Evolutionary conservation across 129 eudicot genomes (phyloP), one percentile per base, ranked within the genome.

Genomic region (Flaveria ramosissima): DNA sequence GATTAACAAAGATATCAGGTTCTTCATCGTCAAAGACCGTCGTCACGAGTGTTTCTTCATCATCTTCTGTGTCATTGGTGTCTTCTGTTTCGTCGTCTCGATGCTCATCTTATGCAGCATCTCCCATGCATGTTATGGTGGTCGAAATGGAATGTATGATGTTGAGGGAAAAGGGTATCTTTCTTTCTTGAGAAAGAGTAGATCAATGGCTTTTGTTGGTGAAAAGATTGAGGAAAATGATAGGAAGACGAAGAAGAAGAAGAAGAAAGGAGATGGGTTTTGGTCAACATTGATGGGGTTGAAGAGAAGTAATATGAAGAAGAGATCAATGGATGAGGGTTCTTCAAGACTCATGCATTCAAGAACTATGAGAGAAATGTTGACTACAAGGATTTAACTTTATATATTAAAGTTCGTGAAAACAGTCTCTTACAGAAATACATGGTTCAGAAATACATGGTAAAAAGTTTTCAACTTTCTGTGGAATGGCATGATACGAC

Each of bases 361-460:
- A 42, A 87, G 70, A 79, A 84, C 88, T 55, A 79, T 75, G 82
- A 81, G 84, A 24, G 86, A 87, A 68, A 84, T 69, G 88, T 70
- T 80, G 75, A 43, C 59, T 24, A 45, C 84, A 52, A 50, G 51
- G 81, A 51, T 9, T 67, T 46, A 9, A 10, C 21, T 36, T 7
- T 6, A 27, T 50, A 32, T 5, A 36, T 36, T 3, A 36, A 36
- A 36, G 41, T 36, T 5, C 1, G 41, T 36, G 41, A 36, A 36
- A 36, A 36, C 7, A 36, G 41, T 36, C 41, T 36, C 7, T 36
- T 36, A 36, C 41, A 36, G 1, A 36, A 0, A 36, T 36, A n/a
- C n/a, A n/a, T n/a, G n/a, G n/a, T n/a, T n/a, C n/a, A n/a, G n/a
- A n/a, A n/a, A n/a, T n/a, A 6, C 41, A 36, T 36, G 41, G 39